Evolutionary conservation across 805 yeast genomes (phyloP).

Genomic region (Myxozyma vanderwaltii): DNA sequence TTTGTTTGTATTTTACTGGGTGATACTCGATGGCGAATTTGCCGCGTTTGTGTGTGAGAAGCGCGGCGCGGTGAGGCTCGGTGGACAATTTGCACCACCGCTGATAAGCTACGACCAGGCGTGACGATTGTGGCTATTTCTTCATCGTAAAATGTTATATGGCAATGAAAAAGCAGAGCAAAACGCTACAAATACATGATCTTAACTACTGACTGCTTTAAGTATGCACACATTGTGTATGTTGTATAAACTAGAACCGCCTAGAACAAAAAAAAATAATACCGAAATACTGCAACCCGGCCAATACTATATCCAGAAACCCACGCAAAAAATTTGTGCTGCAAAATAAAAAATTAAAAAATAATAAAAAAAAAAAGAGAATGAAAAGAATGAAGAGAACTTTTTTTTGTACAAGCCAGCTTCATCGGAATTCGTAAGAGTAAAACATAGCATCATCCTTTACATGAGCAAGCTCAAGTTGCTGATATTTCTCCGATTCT

Average conservation of each 20-base stretch:
- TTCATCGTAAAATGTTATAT: background rate
- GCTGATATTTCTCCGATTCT: slow-evolving; percentile 77
- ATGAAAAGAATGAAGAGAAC: background rate
- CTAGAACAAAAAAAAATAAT: too few relatives aligned
- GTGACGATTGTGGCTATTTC: background rate
- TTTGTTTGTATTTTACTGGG: background rate
- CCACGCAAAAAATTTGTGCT: background rate
- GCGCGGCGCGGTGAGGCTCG: background rate
- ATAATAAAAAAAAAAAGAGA: background rate
- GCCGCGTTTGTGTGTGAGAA: slow-evolving; percentile 8
- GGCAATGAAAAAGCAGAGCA: background rate
- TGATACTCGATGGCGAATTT: slow-evolving; percentile 5
- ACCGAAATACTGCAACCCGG: too few relatives aligned
- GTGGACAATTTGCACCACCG: background rate
- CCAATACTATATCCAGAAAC: too few relatives aligned
- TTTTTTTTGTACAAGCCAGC: background rate
- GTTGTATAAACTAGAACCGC: too few relatives aligned
- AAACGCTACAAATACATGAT: too few relatives aligned
- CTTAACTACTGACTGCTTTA: too few relatives aligned
- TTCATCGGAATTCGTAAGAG: slow-evolving; percentile 33
- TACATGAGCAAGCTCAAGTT: slow-evolving; percentile 55
- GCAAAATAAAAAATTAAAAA: background rate
- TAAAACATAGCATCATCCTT: slow-evolving; percentile 26
- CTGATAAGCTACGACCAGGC: background rate
- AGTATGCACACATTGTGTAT: too few relatives aligned